Evolutionary conservation across 1,139 yeast species (phyloP).

Genomic region (Saccharomyces hybrid): DNA sequence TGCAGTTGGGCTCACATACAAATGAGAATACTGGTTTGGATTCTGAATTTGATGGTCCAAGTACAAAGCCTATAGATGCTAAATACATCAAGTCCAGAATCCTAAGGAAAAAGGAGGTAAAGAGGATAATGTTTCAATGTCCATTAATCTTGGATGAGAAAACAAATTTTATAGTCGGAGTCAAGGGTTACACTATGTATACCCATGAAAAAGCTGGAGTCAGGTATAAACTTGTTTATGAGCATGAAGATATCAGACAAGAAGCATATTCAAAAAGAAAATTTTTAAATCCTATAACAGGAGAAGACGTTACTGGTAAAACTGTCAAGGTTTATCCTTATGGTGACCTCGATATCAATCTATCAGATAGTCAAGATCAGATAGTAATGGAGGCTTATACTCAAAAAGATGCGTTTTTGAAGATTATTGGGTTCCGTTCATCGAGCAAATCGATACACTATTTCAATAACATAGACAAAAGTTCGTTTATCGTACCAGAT

Average conservation of each 20-base stretch:
- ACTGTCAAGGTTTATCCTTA: slow-evolving; percentile 36
- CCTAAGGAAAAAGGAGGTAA: slow-evolving; percentile 50
- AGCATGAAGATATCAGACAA: slow-evolving; percentile 43
- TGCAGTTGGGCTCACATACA: slow-evolving; percentile 29
- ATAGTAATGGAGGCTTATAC: slow-evolving; percentile 33
- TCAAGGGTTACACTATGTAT: slow-evolving; percentile 64
- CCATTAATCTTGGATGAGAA: slow-evolving; percentile 45
- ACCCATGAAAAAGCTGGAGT: slow-evolving; percentile 43
- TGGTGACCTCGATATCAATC: slow-evolving; percentile 39
- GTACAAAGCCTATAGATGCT: slow-evolving; percentile 39
- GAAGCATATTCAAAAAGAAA: slow-evolving; percentile 47
- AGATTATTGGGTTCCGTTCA: slow-evolving; percentile 60
- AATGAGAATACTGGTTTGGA: slow-evolving; percentile 7
- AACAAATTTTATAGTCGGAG: slow-evolving; percentile 44
- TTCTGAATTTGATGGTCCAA: slow-evolving; percentile 32
- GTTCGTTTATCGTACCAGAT: slow-evolving; percentile 55
- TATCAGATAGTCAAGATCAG: slow-evolving; percentile 32
- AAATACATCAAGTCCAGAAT: slow-evolving; percentile 44
- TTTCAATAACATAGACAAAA: slow-evolving; percentile 45
- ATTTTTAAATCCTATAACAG: slow-evolving; percentile 37
- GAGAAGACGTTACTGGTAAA: slow-evolving; percentile 36
- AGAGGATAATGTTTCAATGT: slow-evolving; percentile 55
- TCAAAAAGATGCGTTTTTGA: slow-evolving; percentile 37
- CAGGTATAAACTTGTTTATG: slow-evolving; percentile 41
- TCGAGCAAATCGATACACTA: slow-evolving; percentile 39